phyloP scores from a whole-genome alignment of 2,329 filamentous ascomycete genomes.

The Ophiosphaerella korrae region DNA sequence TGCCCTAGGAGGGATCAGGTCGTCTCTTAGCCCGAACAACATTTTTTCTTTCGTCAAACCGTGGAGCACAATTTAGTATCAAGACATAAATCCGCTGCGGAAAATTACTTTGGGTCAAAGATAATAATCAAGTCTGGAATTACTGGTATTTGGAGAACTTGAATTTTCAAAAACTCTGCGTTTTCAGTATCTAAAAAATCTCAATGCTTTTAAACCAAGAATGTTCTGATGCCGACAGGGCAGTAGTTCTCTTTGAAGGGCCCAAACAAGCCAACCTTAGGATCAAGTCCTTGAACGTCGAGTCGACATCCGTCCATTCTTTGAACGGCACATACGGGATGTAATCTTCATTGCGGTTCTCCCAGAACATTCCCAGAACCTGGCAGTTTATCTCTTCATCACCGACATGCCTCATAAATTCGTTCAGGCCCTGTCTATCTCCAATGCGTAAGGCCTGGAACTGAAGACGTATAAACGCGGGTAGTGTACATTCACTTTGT shows the following conservation, averaged over 20 bases:
- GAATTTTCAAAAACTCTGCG: too few species aligned
- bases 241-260: constrained; percentile 48
- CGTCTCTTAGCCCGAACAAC: too few species aligned
- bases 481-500: constrained; percentile 24
- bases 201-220: constrained; percentile 24
- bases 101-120: too few species aligned
- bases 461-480: constrained; percentile 30
- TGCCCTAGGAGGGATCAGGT: too few species aligned
- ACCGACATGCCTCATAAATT: constrained; percentile 40
- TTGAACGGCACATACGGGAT: constrained; percentile 41
- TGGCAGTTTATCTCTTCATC: constrained; percentile 34
- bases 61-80: too few species aligned
- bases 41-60: too few species aligned
- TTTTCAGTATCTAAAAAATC: too few species aligned
- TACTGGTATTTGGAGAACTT: too few species aligned
- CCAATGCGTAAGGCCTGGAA: constrained; percentile 38
- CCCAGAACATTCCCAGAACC: constrained; percentile 42
- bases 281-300: constrained; percentile 49
- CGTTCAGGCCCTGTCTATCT: constrained; percentile 27
- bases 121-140: too few species aligned
- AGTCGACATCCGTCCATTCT: constrained; percentile 42
- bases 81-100: too few species aligned
- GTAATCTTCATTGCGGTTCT: constrained; percentile 36
- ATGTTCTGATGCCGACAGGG: constrained; percentile 47
- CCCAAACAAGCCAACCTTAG: constrained; percentile 49